phyloP scores from a whole-genome alignment of 2,329 filamentous ascomycete species.

The Alternaria burnsii region DNA sequence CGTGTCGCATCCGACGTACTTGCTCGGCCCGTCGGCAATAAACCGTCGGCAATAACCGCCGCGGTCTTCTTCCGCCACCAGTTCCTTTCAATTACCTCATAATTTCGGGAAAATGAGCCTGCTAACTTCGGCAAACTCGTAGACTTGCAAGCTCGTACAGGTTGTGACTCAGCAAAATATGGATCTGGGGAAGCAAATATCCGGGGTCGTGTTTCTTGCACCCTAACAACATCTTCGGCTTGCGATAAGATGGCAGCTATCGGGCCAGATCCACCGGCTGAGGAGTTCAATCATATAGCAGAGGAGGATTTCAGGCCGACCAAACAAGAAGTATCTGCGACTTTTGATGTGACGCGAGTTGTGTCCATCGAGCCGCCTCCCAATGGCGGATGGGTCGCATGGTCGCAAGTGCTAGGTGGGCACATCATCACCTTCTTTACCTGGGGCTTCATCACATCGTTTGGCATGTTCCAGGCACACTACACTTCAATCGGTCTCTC shows the following conservation, averaged over 20 bases:
- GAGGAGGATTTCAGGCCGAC: neutral
- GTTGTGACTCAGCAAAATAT: conserved; percentile 8
- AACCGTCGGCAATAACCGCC: neutral
- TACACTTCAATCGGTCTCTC: conserved; percentile 30
- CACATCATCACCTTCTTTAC: conserved; percentile 54
- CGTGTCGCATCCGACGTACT: neutral
- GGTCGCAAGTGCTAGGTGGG: conserved; percentile 52
- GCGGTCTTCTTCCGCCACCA: conserved; percentile 1
- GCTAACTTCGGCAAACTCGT: conserved; percentile 1
- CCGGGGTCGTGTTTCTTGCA: conserved; percentile 1
- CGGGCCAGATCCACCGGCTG: neutral
- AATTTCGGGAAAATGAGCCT: neutral
- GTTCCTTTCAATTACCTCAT: conserved; percentile 2
- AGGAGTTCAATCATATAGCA: conserved; percentile 1
- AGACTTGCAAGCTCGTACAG: neutral
- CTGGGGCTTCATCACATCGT: conserved; percentile 47
- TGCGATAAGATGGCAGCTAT: conserved; percentile 9
- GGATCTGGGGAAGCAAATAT: conserved; percentile 3
- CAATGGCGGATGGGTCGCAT: conserved; percentile 58
- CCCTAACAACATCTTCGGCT: neutral
- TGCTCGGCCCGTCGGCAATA: neutral
- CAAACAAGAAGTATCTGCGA: conserved; percentile 3
- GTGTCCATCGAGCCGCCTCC: conserved; percentile 26
- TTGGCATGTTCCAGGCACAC: conserved; percentile 45
- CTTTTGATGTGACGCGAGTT: conserved; percentile 11